Percentiles rank a stretch among this genome's conserved stretches.
These are phyloP conservation scores for Quercus bicolor DNA, from an alignment of 306 rosid genomes.

Conservation along the genomic window DNA sequence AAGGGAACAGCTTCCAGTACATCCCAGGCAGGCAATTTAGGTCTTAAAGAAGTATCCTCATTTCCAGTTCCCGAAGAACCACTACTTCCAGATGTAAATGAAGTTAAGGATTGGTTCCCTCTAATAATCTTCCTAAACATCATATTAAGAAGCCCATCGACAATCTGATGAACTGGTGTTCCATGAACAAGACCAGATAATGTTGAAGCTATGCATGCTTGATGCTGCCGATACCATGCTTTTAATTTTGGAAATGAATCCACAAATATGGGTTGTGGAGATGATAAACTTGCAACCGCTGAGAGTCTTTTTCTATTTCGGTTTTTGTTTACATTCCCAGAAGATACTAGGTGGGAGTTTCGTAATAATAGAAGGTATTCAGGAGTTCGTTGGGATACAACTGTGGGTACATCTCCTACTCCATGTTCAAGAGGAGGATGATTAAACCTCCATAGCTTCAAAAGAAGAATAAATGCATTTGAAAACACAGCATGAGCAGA, in stretches of 20 bases:
- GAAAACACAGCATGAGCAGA: slow-evolving; percentile 94
- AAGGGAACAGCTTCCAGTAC: slow-evolving; percentile 90
- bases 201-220: slow-evolving; percentile 94
- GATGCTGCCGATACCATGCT: slow-evolving; percentile 94
- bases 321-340: slow-evolving; percentile 49
- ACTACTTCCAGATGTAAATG: slow-evolving; percentile 81
- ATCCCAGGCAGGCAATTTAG: slow-evolving; percentile 98
- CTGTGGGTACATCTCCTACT: slow-evolving; percentile 89
- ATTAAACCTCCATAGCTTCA: slow-evolving; percentile 89
- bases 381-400: slow-evolving; percentile 91
- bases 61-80: slow-evolving; percentile 84
- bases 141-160: slow-evolving; percentile 92
- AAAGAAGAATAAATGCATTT: slow-evolving; percentile 89
- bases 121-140: slow-evolving; percentile 69
- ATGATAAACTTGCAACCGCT: slow-evolving; percentile 64
- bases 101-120: slow-evolving; percentile 58
- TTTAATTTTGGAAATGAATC: slow-evolving; percentile 94
- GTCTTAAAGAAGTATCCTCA: slow-evolving; percentile 62
- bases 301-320: slow-evolving; percentile 77
- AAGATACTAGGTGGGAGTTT: slow-evolving; percentile 70
- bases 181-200: slow-evolving; percentile 95
- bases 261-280: slow-evolving; percentile 77
- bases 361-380: slow-evolving; percentile 84
- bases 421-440: slow-evolving; percentile 94
- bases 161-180: slow-evolving; percentile 90